A percentile compares a stretch with the other conserved stretches of the same genome.
These are phyloP conservation scores for Sanguinoderma infundibulare DNA, from an alignment of 1,284 basidiomycete genomes.

Conservation along the genomic window DNA sequence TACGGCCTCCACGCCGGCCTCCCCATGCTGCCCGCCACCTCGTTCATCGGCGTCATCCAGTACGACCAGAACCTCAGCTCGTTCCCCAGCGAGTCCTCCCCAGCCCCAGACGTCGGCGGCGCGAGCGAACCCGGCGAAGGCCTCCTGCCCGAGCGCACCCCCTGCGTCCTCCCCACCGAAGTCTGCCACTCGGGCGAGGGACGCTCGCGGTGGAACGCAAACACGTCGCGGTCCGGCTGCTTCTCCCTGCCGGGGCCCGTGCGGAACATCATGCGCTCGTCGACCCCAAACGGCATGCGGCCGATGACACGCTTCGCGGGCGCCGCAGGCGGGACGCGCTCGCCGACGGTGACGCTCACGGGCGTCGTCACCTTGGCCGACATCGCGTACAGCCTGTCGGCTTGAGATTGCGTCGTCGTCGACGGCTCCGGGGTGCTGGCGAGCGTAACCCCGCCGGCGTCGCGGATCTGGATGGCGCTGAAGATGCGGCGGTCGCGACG, in stretches of 20 bases:
- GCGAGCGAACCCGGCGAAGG: not conserved
- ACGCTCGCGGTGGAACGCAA: not conserved
- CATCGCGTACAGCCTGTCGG: not conserved
- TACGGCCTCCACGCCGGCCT: slow-evolving; percentile 12
- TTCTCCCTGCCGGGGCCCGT: not conserved
- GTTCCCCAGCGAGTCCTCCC: not conserved
- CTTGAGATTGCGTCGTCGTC: not conserved
- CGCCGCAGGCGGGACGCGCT: not conserved
- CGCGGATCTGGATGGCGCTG: not conserved
- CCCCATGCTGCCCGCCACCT: not conserved
- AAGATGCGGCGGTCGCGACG: slow-evolving; percentile 1
- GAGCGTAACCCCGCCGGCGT: not conserved
- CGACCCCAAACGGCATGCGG: not conserved
- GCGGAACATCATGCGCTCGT: not conserved
- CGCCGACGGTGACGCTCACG: not conserved
- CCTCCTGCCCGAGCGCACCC: not conserved
- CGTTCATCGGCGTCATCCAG: slow-evolving; percentile 16
- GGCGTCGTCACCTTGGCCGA: slow-evolving; percentile 1
- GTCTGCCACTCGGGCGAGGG: not conserved
- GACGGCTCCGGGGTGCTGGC: not conserved
- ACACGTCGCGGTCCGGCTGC: not conserved
- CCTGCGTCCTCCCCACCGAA: not conserved
- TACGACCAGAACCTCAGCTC: slow-evolving; percentile 15
- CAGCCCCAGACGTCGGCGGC: not conserved
- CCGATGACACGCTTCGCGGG: slow-evolving; percentile 1